Conservation (phyloP, 345 rosid species). For the Euclidium syriacum region DNA sequence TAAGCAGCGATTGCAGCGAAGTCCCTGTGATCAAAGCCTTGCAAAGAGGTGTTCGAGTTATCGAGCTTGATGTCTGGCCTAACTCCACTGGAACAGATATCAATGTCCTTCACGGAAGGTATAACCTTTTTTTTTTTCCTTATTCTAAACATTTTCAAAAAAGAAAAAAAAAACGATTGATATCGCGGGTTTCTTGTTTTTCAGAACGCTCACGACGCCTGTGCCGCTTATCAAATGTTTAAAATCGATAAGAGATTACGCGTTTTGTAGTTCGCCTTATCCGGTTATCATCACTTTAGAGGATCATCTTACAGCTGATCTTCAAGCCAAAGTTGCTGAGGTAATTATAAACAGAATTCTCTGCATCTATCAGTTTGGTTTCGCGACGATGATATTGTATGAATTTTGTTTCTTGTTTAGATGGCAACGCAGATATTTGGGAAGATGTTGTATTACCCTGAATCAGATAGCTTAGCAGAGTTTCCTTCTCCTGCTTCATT, state of each 20-base stretch:
- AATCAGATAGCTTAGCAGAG: conserved; percentile 50
- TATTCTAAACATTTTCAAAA: neutral
- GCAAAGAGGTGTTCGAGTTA: conserved; percentile 76
- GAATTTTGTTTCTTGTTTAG: conserved; percentile 27
- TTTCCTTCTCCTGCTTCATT: conserved; percentile 85
- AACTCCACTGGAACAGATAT: conserved; percentile 63
- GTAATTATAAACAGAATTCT: conserved; percentile 26
- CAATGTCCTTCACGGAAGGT: conserved; percentile 96
- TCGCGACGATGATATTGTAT: neutral
- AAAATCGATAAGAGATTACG: conserved; percentile 68
- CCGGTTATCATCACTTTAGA: conserved; percentile 92
- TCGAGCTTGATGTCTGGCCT: conserved; percentile 96
- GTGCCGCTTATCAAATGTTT: conserved; percentile 69
- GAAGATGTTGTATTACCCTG: conserved; percentile 58
- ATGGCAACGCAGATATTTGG: conserved; percentile 74
- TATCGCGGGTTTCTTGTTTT: neutral
- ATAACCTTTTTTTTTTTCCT: neutral
- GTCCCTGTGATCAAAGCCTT: conserved; percentile 77
- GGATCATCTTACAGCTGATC: conserved; percentile 86
- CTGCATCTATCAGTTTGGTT: neutral
- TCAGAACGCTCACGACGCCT: conserved; percentile 82
- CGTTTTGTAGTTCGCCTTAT: conserved; percentile 68
- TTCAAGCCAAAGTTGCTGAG: conserved; percentile 93
- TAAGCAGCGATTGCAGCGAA: conserved; percentile 94
- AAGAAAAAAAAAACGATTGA: neutral